Conservation (phyloP, 75 land plant genomes). For the Isoetes taiwanensis region DNA sequence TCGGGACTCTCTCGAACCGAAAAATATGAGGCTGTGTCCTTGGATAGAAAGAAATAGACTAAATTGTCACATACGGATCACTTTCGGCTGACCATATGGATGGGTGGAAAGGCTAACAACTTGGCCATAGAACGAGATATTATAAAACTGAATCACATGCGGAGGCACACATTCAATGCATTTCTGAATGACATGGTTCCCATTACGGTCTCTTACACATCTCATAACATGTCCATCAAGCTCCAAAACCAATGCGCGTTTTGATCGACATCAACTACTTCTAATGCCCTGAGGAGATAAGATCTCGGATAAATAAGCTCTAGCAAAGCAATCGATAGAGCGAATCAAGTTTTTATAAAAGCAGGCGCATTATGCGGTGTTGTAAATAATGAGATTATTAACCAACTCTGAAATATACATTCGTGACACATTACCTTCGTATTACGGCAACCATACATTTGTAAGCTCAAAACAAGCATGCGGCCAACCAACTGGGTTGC, state of each 20-base stretch:
- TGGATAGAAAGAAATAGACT: neutral
- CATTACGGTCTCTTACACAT: slow-evolving; percentile 81
- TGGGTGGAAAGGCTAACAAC: slow-evolving; percentile 61
- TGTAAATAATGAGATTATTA: neutral
- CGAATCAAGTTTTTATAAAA: neutral
- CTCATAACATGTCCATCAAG: slow-evolving; percentile 74
- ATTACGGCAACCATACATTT: slow-evolving; percentile 81
- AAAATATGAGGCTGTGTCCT: too few relatives aligned
- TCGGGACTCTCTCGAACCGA: slow-evolving; percentile 79
- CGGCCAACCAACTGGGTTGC: slow-evolving; percentile 48
- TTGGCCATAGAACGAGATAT: slow-evolving; percentile 58
- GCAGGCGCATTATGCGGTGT: neutral
- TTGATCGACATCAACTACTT: slow-evolving; percentile 58
- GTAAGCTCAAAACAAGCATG: slow-evolving; percentile 60
- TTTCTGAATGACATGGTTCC: slow-evolving; percentile 80
- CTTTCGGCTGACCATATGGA: slow-evolving; percentile 43
- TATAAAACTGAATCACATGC: slow-evolving; percentile 55
- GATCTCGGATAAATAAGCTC: too few relatives aligned
- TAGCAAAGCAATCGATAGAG: too few relatives aligned
- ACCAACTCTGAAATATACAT: neutral
- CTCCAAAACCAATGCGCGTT: slow-evolving; percentile 55
- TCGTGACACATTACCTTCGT: slow-evolving; percentile 38
- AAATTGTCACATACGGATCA: neutral
- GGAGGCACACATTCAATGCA: slow-evolving; percentile 76
- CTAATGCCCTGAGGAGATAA: slow-evolving; percentile 41